phyloP scores from a whole-genome alignment of 2,329 filamentous ascomycete genomes.

The Dactylonectria macrodidyma region DNA sequence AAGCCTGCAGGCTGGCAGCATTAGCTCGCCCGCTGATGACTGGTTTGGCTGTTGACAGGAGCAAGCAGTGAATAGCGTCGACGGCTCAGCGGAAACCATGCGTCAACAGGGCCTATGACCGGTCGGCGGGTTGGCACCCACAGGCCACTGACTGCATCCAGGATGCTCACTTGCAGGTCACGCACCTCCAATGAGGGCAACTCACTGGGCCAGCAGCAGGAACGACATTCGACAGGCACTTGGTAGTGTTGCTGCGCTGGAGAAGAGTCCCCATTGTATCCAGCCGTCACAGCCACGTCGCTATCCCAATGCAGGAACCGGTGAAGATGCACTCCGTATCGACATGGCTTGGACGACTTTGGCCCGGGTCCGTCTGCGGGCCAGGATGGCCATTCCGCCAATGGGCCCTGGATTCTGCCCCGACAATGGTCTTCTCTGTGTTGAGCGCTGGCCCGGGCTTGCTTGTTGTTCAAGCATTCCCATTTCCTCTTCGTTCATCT shows the following conservation, averaged over 20 bases:
- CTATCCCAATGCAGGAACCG: slow-evolving; percentile 54
- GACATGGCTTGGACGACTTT: slow-evolving; percentile 44
- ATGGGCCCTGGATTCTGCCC: slow-evolving; percentile 25
- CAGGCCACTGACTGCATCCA: slow-evolving; percentile 1
- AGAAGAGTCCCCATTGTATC: slow-evolving; percentile 22
- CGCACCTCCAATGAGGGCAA: slow-evolving; percentile 13
- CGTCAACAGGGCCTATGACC: not conserved
- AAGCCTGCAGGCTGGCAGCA: not conserved
- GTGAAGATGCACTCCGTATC: slow-evolving; percentile 42
- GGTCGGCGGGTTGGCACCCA: not conserved
- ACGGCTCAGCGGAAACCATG: not conserved
- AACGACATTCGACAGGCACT: not conserved
- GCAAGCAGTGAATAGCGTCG: not conserved
- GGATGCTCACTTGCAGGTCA: slow-evolving; percentile 27
- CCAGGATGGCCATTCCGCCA: slow-evolving; percentile 42
- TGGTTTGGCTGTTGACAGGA: not conserved
- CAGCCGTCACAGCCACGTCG: slow-evolving; percentile 43
- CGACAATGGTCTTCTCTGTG: not conserved
- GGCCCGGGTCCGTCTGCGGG: slow-evolving; percentile 39
- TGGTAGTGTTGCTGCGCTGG: not conserved
- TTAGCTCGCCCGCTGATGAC: not conserved
- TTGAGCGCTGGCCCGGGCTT: slow-evolving; percentile 4
- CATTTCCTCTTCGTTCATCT: not conserved
- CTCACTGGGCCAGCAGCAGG: slow-evolving; percentile 21
- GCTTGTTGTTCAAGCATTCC: slow-evolving; percentile 15